Evolutionary conservation across 768 basidiomycete genomes (phyloP).

Genomic region (Termitomyces titanicus): DNA sequence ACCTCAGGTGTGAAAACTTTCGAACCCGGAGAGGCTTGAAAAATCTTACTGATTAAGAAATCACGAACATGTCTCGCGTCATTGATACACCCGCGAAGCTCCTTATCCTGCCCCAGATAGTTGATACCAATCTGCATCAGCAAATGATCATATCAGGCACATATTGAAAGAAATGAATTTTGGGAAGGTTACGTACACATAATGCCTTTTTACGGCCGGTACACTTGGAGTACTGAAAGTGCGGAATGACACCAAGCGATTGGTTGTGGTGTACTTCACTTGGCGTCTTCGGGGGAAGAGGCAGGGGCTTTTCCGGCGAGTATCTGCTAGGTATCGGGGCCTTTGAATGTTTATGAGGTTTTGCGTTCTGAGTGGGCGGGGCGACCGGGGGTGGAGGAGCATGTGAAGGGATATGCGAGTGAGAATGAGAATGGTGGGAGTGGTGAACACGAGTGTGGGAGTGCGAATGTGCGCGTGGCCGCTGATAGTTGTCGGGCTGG

Average conservation of each 20-base stretch:
- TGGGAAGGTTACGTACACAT: constrained; percentile 48
- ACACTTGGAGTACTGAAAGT: constrained; percentile 76
- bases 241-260: constrained; percentile 15
- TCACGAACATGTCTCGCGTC: constrained; percentile 68
- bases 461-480: constrained; percentile 12
- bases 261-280: constrained; percentile 8
- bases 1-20: neutral
- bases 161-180: constrained; percentile 2
- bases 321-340: neutral
- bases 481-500: constrained; percentile 1
- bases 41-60: constrained; percentile 54
- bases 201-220: constrained; percentile 77
- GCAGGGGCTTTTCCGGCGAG: constrained; percentile 5
- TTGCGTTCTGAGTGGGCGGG: neutral
- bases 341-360: constrained; percentile 4
- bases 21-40: neutral
- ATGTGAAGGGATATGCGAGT: constrained; percentile 20
- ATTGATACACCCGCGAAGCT: constrained; percentile 76
- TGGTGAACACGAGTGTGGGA: constrained; percentile 12
- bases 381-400: neutral
- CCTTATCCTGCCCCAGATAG: constrained; percentile 61
- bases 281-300: neutral
- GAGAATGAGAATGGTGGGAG: constrained; percentile 9
- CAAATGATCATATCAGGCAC: constrained; percentile 1
- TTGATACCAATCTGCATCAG: constrained; percentile 69